Percentiles rank a stretch among this genome's conserved stretches.
Evolutionary conservation across 257 asterid species (phyloP).

Genomic region (Solanum corneliomulleri): DNA sequence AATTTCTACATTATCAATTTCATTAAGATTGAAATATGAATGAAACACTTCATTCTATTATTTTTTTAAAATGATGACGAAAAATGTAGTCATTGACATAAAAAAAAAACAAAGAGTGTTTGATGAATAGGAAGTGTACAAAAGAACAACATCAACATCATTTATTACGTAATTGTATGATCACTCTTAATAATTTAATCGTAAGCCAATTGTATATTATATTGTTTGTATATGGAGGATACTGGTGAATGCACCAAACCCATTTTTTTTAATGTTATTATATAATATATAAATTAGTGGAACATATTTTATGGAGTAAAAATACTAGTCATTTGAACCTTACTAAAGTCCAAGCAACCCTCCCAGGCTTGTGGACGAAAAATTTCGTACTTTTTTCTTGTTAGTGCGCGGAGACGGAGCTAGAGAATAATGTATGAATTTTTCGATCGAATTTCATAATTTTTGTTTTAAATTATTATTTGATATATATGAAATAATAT

Average conservation of each 20-base stretch:
- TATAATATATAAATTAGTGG: neutral
- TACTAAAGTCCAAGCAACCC: neutral
- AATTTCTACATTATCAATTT: neutral
- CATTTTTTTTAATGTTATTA: neutral
- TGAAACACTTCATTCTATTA: neutral
- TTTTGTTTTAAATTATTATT: neutral
- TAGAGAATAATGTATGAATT: too few relatives aligned
- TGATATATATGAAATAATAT: neutral
- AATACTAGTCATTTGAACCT: neutral
- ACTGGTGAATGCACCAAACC: neutral
- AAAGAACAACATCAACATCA: constrained; percentile 16
- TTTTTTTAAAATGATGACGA: neutral
- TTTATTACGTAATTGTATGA: neutral
- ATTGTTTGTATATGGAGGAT: neutral
- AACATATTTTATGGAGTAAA: neutral
- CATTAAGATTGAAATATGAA: neutral
- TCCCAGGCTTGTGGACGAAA: neutral
- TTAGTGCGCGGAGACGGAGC: neutral
- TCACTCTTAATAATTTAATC: neutral
- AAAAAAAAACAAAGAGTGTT: neutral
- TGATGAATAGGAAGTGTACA: neutral
- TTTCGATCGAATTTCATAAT: neutral
- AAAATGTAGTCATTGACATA: neutral
- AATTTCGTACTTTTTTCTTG: neutral
- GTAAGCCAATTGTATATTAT: neutral